Evolutionary conservation across 106 monocot genomes (phyloP).

Genomic region (Hemerocallis citrina): DNA sequence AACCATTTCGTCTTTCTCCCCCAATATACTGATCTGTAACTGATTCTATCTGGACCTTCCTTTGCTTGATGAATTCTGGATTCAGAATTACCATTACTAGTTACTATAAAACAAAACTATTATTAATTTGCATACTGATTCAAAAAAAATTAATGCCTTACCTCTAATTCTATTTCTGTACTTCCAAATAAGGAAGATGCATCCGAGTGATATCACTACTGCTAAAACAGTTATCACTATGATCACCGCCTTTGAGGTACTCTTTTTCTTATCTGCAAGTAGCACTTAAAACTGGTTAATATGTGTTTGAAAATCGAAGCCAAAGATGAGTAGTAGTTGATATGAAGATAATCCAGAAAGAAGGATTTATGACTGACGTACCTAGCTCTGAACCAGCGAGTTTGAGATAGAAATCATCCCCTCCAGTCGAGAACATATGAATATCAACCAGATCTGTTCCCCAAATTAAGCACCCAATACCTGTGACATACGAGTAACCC

Average conservation of each 20-base stretch:
- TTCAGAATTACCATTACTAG: background rate
- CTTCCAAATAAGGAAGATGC: conserved; percentile 5
- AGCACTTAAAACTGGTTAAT: background rate
- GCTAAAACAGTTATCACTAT: conserved; percentile 9
- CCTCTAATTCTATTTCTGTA: conserved; percentile 11
- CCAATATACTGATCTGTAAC: background rate
- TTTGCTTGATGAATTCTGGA: background rate
- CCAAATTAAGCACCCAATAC: conserved; percentile 27
- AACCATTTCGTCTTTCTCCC: background rate
- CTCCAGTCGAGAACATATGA: conserved; percentile 8
- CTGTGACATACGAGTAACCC: conserved; percentile 10
- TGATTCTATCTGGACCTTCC: background rate
- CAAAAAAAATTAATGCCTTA: background rate
- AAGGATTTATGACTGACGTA: background rate
- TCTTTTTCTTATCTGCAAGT: conserved; percentile 16
- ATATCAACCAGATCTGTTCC: conserved; percentile 16
- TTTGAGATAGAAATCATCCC: conserved; percentile 17
- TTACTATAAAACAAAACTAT: background rate
- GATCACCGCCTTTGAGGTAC: background rate
- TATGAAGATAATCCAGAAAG: background rate
- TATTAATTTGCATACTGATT: background rate
- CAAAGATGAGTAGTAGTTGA: background rate
- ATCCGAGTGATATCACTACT: background rate
- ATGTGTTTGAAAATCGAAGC: background rate
- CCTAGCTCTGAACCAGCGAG: conserved; percentile 21